Percentiles rank a stretch among this genome's conserved stretches.
Evolutionary conservation across 805 yeast species (phyloP).

Genomic region (Saccharomycopsis oosterbeekiorum): DNA sequence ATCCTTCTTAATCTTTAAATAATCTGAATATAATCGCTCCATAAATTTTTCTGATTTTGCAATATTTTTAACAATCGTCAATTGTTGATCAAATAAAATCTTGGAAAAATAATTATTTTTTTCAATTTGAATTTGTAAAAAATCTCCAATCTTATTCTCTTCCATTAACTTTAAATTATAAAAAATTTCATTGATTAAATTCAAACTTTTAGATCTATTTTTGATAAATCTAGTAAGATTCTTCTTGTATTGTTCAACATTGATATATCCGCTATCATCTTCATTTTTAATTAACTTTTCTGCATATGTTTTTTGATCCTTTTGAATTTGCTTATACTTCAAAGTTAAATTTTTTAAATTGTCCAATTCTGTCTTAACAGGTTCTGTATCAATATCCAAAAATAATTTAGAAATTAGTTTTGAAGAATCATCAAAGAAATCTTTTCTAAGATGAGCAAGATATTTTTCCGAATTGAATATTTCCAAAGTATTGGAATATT

Average conservation of each 20-base stretch:
- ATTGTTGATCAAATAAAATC: constrained; percentile 8
- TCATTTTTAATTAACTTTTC: not conserved
- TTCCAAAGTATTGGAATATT: not conserved
- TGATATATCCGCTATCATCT: not conserved
- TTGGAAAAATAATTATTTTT: constrained; percentile 11
- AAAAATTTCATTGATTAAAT: not conserved
- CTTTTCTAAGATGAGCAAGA: not conserved
- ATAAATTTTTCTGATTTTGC: constrained; percentile 11
- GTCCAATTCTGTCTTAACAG: not conserved
- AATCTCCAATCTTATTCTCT: constrained; percentile 12
- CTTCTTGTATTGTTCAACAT: constrained; percentile 8
- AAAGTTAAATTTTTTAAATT: not conserved
- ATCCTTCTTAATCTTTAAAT: not conserved
- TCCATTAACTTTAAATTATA: not conserved
- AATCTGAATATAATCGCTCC: constrained; percentile 13
- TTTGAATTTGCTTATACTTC: not conserved
- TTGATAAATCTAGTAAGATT: constrained; percentile 7
- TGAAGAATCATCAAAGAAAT: not conserved
- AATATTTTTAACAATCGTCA: constrained; percentile 7
- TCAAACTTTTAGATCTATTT: constrained; percentile 5
- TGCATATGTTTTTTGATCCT: constrained; percentile 11
- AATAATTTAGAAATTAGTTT: not conserved
- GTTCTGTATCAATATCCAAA: not conserved
- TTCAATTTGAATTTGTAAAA: constrained; percentile 10
- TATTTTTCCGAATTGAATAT: not conserved